Conservation (phyloP, 441 rosid genomes). For the Jatropha podagrica region DNA sequence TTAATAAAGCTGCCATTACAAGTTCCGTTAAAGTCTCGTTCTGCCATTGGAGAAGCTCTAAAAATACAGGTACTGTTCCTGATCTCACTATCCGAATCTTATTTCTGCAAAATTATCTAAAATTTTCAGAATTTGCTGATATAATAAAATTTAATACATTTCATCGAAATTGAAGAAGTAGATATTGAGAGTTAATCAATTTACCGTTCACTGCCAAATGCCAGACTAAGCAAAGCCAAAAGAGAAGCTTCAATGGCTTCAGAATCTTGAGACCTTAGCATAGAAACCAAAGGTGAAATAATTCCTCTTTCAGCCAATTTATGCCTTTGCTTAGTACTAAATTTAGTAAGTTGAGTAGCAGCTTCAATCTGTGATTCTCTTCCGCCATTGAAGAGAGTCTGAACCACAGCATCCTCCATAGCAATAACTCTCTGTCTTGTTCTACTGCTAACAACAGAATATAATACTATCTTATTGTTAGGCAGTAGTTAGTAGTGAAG, state of each 20-base stretch:
- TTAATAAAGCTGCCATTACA: slow-evolving; percentile 53
- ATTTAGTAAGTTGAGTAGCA: slow-evolving; percentile 50
- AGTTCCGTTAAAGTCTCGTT: slow-evolving; percentile 44
- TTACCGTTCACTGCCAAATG: slow-evolving; percentile 91
- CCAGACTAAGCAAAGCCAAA: slow-evolving; percentile 69
- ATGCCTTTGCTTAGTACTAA: slow-evolving; percentile 54
- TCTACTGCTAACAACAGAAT: slow-evolving; percentile 1
- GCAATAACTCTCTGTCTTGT: slow-evolving; percentile 1
- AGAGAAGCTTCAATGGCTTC: slow-evolving; percentile 69
- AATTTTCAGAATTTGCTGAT: not conserved
- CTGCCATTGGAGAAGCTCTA: slow-evolving; percentile 54
- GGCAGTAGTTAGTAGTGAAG: not conserved
- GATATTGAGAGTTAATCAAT: not conserved
- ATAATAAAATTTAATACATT: too few species aligned
- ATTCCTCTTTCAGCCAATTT: slow-evolving; percentile 65
- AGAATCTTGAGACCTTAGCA: slow-evolving; percentile 62
- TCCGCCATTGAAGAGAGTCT: slow-evolving; percentile 50
- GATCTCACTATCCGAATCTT: slow-evolving; percentile 61
- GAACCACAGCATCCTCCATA: slow-evolving; percentile 61
- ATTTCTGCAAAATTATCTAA: slow-evolving; percentile 50
- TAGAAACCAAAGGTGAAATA: slow-evolving; percentile 59
- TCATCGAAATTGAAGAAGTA: too few species aligned
- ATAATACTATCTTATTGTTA: slow-evolving; percentile 2
- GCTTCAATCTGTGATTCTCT: slow-evolving; percentile 58
- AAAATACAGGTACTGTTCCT: slow-evolving; percentile 56